A percentile compares a stretch with the other conserved stretches of the same genome.
These are phyloP conservation scores for Dactylellina sp. DNA, from an alignment of 2,329 filamentous ascomycete genomes.

Conservation along the genomic window DNA sequence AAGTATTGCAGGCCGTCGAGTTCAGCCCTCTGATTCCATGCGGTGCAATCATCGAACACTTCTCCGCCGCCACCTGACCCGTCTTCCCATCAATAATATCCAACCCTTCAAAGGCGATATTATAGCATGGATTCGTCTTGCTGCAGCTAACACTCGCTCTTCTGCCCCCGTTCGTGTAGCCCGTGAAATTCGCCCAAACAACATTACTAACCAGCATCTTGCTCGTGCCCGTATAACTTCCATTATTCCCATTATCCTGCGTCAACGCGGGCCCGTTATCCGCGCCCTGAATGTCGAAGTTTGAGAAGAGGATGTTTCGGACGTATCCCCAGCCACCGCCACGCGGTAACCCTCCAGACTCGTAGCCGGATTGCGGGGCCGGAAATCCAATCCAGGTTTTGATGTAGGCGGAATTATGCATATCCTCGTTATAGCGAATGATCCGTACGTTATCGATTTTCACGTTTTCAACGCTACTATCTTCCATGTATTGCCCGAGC, in stretches of 20 bases:
- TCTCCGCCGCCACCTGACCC: constrained; percentile 59
- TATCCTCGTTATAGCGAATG: constrained; percentile 66
- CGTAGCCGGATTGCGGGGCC: constrained; percentile 67
- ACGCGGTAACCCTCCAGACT: constrained; percentile 66
- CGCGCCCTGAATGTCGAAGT: constrained; percentile 68
- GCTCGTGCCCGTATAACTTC: constrained; percentile 66
- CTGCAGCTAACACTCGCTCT: constrained; percentile 67
- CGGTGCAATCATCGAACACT: constrained; percentile 60
- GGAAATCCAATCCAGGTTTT: constrained; percentile 70
- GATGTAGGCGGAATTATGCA: constrained; percentile 68
- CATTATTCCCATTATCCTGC: constrained; percentile 68
- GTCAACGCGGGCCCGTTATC: constrained; percentile 65
- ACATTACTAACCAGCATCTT: constrained; percentile 68
- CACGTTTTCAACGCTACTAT: constrained; percentile 68
- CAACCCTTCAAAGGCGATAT: constrained; percentile 67
- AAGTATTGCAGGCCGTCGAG: constrained; percentile 24
- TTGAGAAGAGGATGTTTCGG: constrained; percentile 68
- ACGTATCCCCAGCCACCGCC: constrained; percentile 70
- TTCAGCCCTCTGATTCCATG: constrained; percentile 61
- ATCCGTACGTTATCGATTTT: constrained; percentile 67
- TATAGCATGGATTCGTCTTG: constrained; percentile 67
- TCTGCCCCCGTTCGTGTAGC: constrained; percentile 64
- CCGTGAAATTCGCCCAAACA: constrained; percentile 68
- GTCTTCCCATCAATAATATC: constrained; percentile 59
- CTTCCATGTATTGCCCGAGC: constrained; percentile 70